phyloP scores from a whole-genome alignment of 768 basidiomycete genomes.

The Trametopsis cervina region DNA sequence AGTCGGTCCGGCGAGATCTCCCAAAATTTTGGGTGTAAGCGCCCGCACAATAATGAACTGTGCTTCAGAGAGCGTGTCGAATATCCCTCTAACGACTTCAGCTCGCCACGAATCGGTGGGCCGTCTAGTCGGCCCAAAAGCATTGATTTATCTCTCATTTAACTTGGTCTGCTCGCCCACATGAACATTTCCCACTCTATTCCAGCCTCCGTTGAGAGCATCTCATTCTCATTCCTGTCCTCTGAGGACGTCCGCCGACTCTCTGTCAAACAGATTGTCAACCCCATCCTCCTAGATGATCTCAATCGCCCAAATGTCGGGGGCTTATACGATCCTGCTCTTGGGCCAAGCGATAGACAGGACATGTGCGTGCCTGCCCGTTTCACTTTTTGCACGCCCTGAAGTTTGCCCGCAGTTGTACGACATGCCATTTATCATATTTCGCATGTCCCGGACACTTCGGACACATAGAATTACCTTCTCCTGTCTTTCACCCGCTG shows the following conservation, averaged over 20 bases:
- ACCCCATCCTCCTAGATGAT: constrained; percentile 89
- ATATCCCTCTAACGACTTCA: too few species aligned
- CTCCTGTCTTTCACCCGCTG: constrained; percentile 92
- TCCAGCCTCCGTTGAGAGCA: constrained; percentile 73
- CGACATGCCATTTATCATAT: constrained; percentile 88
- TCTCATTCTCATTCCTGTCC: constrained; percentile 92
- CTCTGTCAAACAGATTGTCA: constrained; percentile 96
- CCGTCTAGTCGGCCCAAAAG: too few species aligned
- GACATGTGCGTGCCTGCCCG: constrained; percentile 68
- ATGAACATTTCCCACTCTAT: constrained; percentile 93
- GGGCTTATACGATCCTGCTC: constrained; percentile 91
- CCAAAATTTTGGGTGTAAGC: too few species aligned
- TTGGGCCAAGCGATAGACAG: constrained; percentile 82
- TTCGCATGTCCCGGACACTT: constrained; percentile 97
- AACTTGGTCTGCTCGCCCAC: too few species aligned
- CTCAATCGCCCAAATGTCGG: constrained; percentile 87
- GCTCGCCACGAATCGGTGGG: too few species aligned
- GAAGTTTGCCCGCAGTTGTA: constrained; percentile 51
- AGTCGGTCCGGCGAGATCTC: too few species aligned
- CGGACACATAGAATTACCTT: constrained; percentile 94
- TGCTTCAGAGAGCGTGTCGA: too few species aligned
- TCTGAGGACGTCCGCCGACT: constrained; percentile 84
- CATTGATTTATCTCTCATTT: too few species aligned
- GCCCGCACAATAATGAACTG: too few species aligned
- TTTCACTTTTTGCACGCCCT: constrained; percentile 4